Conservation (phyloP, 1,139 yeast species). For the Hyphopichia buzzinii region DNA sequence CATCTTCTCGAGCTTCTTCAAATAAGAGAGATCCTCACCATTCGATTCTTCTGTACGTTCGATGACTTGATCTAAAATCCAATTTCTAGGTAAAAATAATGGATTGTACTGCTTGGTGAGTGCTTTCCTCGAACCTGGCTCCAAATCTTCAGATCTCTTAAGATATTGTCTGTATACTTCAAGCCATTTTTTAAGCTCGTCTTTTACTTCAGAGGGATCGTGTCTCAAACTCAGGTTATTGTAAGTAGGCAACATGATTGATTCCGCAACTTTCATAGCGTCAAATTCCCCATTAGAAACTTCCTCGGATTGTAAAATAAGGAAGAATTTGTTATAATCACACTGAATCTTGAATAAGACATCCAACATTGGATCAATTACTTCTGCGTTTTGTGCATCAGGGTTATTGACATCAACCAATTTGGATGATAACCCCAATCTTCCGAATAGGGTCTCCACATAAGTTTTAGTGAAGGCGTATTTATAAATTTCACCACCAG, state of each 20-base stretch:
- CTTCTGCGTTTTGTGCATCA: conserved; percentile 37
- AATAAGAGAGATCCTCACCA: conserved; percentile 35
- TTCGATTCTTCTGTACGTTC: conserved; percentile 39
- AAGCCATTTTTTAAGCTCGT: conserved; percentile 39
- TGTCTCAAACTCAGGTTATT: conserved; percentile 20
- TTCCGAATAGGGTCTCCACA: conserved; percentile 54
- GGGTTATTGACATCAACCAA: conserved; percentile 36
- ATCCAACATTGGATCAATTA: conserved; percentile 63
- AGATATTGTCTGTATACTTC: conserved; percentile 33
- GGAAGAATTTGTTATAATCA: conserved; percentile 80
- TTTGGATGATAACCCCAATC: conserved; percentile 61
- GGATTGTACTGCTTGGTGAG: conserved; percentile 63
- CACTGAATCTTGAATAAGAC: conserved; percentile 59
- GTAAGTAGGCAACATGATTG: conserved; percentile 17
- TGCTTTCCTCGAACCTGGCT: conserved; percentile 29
- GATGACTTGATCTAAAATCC: conserved; percentile 86
- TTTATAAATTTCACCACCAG: conserved; percentile 66
- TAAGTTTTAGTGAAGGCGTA: conserved; percentile 59
- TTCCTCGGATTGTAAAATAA: conserved; percentile 50
- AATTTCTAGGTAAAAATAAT: conserved; percentile 74
- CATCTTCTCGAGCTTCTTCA: conserved; percentile 61
- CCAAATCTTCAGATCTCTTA: conserved; percentile 25
- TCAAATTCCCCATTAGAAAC: conserved; percentile 13
- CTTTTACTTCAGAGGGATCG: conserved; percentile 31
- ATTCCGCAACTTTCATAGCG: conserved; percentile 25